Evolutionary conservation across 2,329 filamentous ascomycete species (phyloP).

Genomic region (Ceratocystis harringtonii): DNA sequence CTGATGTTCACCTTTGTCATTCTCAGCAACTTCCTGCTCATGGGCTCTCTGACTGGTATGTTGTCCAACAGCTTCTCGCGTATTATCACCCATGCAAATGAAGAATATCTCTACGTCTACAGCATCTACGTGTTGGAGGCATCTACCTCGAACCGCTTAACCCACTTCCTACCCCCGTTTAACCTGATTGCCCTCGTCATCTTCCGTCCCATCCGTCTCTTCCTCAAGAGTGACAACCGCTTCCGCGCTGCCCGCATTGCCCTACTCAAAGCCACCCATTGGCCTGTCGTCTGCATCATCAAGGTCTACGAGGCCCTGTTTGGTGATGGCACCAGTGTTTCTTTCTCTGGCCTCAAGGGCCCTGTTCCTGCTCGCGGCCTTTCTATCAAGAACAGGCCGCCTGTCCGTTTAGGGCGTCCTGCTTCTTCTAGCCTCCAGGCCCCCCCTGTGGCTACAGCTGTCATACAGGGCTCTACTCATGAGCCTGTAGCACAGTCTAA

Average conservation of each 20-base stretch:
- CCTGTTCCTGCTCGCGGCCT: constrained; percentile 12
- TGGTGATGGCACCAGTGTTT: constrained; percentile 28
- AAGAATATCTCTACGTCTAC: constrained; percentile 70
- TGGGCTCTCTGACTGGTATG: constrained; percentile 65
- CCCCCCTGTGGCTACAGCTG: neutral
- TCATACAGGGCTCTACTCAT: constrained; percentile 21
- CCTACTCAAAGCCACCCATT: constrained; percentile 47
- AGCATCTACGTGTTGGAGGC: constrained; percentile 50
- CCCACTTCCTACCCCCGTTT: constrained; percentile 55
- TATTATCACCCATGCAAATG: constrained; percentile 47
- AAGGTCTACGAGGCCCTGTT: constrained; percentile 47
- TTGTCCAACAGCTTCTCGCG: constrained; percentile 59
- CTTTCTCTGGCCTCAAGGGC: constrained; percentile 36
- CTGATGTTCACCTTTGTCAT: constrained; percentile 60
- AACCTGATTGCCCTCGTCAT: constrained; percentile 60
- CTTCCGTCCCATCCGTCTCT: constrained; percentile 56
- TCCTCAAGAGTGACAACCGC: constrained; percentile 46
- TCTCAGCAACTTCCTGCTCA: constrained; percentile 62
- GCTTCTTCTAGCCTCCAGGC: neutral
- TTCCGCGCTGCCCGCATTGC: constrained; percentile 48
- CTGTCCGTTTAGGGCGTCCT: neutral
- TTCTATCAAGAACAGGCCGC: neutral
- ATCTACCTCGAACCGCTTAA: constrained; percentile 52
- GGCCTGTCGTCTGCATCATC: constrained; percentile 56
- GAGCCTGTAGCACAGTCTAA: constrained; percentile 21